Percentiles rank a stretch among this genome's conserved stretches.
phyloP scores from a whole-genome alignment of 495 filamentous ascomycete genomes.

The Neurospora tetrasperma region DNA sequence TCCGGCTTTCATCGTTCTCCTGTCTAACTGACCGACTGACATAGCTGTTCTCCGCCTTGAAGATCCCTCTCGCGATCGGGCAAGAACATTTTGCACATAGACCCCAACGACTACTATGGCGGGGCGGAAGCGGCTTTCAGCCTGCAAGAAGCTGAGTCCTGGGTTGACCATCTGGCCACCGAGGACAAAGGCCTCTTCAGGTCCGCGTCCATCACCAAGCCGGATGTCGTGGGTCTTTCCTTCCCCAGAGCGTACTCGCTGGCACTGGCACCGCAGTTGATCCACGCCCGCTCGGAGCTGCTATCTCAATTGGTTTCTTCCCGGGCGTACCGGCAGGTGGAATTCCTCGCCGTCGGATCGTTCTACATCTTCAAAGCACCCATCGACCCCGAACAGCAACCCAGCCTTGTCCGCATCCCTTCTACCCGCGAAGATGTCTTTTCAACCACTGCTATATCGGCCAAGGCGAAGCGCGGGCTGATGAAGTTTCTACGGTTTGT shows the following conservation, averaged over 20 bases:
- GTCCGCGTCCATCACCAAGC: slow-evolving; percentile 16
- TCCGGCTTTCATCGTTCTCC: slow-evolving; percentile 3
- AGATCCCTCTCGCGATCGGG: slow-evolving; percentile 87
- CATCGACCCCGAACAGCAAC: slow-evolving; percentile 11
- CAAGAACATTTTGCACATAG: slow-evolving; percentile 86
- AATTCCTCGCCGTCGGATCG: slow-evolving; percentile 88
- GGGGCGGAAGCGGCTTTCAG: slow-evolving; percentile 77
- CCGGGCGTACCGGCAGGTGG: slow-evolving; percentile 75
- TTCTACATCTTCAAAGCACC: slow-evolving; percentile 65
- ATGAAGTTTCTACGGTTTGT: slow-evolving; percentile 87
- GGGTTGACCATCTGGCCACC: slow-evolving; percentile 37
- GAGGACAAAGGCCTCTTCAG: slow-evolving; percentile 10
- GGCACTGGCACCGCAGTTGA: slow-evolving; percentile 73
- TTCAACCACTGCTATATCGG: slow-evolving; percentile 56
- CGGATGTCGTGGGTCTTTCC: slow-evolving; percentile 34
- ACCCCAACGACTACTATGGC: slow-evolving; percentile 82
- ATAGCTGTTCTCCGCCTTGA: slow-evolving; percentile 39
- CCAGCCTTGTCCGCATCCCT: slow-evolving; percentile 53
- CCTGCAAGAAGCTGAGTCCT: slow-evolving; percentile 69
- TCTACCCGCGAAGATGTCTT: slow-evolving; percentile 84
- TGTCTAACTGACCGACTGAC: slow-evolving; percentile 50
- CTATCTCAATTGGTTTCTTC: slow-evolving; percentile 74
- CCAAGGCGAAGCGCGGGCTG: slow-evolving; percentile 65
- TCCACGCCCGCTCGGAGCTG: slow-evolving; percentile 72
- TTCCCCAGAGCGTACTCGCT: slow-evolving; percentile 73